Percentiles rank a stretch among this genome's conserved stretches.
Conservation (phyloP, 805 yeast genomes). For the Zygoascus ofunaensis region DNA sequence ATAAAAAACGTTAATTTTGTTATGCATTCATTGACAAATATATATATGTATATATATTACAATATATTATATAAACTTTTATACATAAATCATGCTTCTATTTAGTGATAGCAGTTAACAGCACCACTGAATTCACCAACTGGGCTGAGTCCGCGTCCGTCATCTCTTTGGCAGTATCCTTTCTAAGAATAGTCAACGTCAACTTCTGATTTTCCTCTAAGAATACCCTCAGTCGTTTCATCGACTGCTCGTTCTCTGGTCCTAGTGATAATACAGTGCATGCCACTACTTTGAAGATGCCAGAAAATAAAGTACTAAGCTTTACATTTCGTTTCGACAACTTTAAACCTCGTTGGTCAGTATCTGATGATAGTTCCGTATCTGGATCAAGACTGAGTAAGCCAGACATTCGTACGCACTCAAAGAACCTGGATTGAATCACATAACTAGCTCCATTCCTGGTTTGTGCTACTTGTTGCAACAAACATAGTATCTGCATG, state of each 20-base stretch:
- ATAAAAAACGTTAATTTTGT: not conserved
- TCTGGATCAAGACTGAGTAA: slow-evolving; percentile 69
- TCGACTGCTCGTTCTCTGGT: slow-evolving; percentile 55
- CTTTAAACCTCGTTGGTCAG: slow-evolving; percentile 37
- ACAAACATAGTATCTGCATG: slow-evolving; percentile 58
- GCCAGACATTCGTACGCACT: slow-evolving; percentile 45
- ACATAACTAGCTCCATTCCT: slow-evolving; percentile 70
- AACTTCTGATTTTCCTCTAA: slow-evolving; percentile 45
- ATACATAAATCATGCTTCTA: not conserved
- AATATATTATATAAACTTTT: not conserved
- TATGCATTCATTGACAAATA: not conserved
- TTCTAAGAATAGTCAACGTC: slow-evolving; percentile 52
- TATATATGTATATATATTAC: not conserved
- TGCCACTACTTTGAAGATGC: slow-evolving; percentile 61
- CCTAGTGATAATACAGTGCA: slow-evolving; percentile 70
- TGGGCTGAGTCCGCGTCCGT: slow-evolving; percentile 25
- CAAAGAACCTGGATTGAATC: slow-evolving; percentile 64
- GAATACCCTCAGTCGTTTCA: slow-evolving; percentile 43
- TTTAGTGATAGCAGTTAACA: slow-evolving; percentile 43
- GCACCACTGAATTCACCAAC: slow-evolving; percentile 46
- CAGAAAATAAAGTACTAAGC: slow-evolving; percentile 54
- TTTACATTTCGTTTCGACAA: slow-evolving; percentile 7
- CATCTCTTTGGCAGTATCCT: slow-evolving; percentile 32
- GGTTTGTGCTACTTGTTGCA: slow-evolving; percentile 67
- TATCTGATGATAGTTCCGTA: slow-evolving; percentile 43